Base-by-base conservation (phyloP, 345 rosid species). In the Mercurialis annua region DNA sequence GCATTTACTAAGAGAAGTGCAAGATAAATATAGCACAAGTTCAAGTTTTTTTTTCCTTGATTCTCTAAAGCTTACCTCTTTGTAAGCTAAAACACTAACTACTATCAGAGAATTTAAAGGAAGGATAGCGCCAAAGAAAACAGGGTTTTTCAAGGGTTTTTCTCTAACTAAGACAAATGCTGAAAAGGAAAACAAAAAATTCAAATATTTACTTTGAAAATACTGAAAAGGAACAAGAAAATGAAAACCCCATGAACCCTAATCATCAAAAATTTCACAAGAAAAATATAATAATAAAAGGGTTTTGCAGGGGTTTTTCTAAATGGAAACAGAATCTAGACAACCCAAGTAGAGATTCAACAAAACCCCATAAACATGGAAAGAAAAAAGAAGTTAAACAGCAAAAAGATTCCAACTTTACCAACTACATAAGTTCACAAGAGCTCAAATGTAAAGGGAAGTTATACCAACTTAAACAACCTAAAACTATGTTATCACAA, bases 1-100 rank as follows among this genome's bases (percentile, higher is more conserved):
- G 86, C 96, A 95, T 90, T 82, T 82, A 94, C 87, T 58, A 31
- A 34, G 38, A 31, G 40, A 38, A 65, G 69, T 62, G 21, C 48
- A 67, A 49, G 59, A 31, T 67, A 72, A 71, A 69, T 55, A 43
- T 18, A 44, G 33, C 10, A 57, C 23, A 65, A 64, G 60, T 48
- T 70, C 53, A 14, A 55, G 14, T 7, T 36, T 55, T 27, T 33
- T 8, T 27, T 26, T n/a, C 54, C 6, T 64, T 31, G 20, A 4
- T 21, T 14, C 6, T 53, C 53, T 54, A 62, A 62, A 70, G 68
- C 49, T 18, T 11, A 36, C 17, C 6, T 34, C 20, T 64, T 56
- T 64, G 24, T 33, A 27, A 30, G 29, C 24, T 63, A 54, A 6
- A 23, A 26, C 58, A 3, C 59, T 54, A 47, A 31, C 58, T 23